phyloP scores from a whole-genome alignment of 176 grass and related monocot genomes.

The Elymus sibiricus region DNA sequence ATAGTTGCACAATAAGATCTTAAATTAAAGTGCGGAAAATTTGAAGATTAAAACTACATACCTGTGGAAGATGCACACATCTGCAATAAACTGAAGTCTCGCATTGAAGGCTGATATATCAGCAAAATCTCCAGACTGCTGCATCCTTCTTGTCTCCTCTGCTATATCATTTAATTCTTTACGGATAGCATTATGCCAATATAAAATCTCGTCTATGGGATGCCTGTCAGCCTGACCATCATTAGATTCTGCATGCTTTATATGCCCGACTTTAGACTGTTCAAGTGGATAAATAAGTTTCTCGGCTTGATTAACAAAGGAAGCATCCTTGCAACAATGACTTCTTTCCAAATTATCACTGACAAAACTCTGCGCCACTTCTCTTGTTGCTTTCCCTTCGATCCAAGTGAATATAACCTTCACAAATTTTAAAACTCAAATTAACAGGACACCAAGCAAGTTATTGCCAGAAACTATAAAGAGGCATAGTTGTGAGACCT shows the following conservation, averaged over 20 bases:
- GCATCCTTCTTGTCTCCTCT: constrained; percentile 82
- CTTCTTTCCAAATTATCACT: constrained; percentile 31
- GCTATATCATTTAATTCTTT: constrained; percentile 80
- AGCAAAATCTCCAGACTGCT: constrained; percentile 81
- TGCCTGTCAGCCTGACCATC: constrained; percentile 29
- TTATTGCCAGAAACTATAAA: constrained; percentile 26
- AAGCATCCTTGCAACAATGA: constrained; percentile 12
- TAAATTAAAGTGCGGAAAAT: not conserved
- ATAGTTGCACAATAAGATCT: not conserved
- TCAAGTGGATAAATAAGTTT: constrained; percentile 37
- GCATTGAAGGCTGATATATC: constrained; percentile 78
- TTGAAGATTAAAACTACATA: constrained; percentile 12
- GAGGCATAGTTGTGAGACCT: constrained; percentile 41
- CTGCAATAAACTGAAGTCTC: constrained; percentile 94
- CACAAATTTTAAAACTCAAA: constrained; percentile 33
- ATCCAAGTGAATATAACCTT: constrained; percentile 95
- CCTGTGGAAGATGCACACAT: constrained; percentile 99
- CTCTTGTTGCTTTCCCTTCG: constrained; percentile 49
- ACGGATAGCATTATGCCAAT: constrained; percentile 95
- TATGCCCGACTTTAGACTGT: constrained; percentile 47
- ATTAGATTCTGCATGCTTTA: constrained; percentile 49
- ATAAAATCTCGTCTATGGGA: constrained; percentile 96
- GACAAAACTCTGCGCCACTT: constrained; percentile 11
- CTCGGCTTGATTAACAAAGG: constrained; percentile 25
- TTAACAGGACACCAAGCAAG: constrained; percentile 22